Evolutionary conservation across 306 rosid genomes (phyloP).

Genomic region (Casuarina glauca): DNA sequence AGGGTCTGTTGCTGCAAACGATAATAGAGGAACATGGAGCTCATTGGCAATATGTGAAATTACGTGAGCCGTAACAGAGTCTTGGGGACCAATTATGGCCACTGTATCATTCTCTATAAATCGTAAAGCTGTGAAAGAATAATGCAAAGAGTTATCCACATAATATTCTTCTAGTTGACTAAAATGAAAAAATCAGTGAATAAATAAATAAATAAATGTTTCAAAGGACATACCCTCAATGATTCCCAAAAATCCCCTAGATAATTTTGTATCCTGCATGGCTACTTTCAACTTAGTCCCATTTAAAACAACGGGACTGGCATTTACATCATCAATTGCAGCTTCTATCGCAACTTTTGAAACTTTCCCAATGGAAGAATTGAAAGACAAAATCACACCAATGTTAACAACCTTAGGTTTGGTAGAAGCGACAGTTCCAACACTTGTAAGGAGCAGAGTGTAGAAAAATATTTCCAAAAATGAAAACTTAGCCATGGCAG

Average conservation of each 20-base stretch:
- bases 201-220: background rate
- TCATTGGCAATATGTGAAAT: conserved; percentile 87
- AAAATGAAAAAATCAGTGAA: background rate
- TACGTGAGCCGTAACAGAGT: conserved; percentile 79
- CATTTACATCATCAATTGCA: conserved; percentile 59
- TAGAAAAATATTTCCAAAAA: too few species aligned
- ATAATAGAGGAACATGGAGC: conserved; percentile 77
- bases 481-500: too few species aligned
- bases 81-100: conserved; percentile 93
- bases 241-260: conserved; percentile 55
- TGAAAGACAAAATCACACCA: conserved; percentile 50
- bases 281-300: conserved; percentile 24
- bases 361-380: conserved; percentile 48
- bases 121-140: conserved; percentile 56
- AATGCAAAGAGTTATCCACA: background rate
- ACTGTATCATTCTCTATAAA: conserved; percentile 65
- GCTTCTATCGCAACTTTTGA: conserved; percentile 52
- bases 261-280: conserved; percentile 41
- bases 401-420: conserved; percentile 40
- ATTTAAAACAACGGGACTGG: conserved; percentile 32
- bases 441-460: too few species aligned
- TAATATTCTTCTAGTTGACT: background rate
- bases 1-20: conserved; percentile 87
- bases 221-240: conserved; percentile 38
- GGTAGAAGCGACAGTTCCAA: background rate